These are phyloP conservation scores for Scutellaria minor DNA, from an alignment of 257 asterid species.

Conservation along the genomic window DNA sequence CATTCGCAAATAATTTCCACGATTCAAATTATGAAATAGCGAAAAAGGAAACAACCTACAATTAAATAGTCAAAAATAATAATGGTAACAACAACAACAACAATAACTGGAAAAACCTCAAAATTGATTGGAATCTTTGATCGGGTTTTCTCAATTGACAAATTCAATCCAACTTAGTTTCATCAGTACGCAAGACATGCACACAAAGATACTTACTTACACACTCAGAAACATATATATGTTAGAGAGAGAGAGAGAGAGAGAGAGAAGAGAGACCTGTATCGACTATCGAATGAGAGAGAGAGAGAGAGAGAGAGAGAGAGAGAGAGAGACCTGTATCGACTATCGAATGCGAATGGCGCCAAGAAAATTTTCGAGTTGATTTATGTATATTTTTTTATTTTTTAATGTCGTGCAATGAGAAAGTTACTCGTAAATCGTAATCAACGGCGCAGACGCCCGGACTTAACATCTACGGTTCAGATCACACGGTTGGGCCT, in stretches of 20 bases:
- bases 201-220: too few species aligned
- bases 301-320: too few species aligned
- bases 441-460: constrained; percentile 13
- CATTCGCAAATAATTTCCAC: background rate
- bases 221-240: too few species aligned
- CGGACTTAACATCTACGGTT: constrained; percentile 19
- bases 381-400: background rate
- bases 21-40: background rate
- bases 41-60: background rate
- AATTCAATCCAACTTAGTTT: background rate
- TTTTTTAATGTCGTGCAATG: background rate
- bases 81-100: background rate
- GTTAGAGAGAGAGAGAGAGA: too few species aligned
- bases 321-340: background rate
- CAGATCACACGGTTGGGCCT: background rate
- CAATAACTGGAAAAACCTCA: background rate
- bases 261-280: background rate
- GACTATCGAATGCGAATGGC: constrained; percentile 13
- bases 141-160: background rate
- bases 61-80: background rate
- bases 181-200: too few species aligned
- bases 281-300: background rate
- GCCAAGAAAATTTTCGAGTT: constrained; percentile 16
- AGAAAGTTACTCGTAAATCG: background rate
- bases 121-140: background rate